A percentile compares a stretch with the other conserved stretches of the same genome.
phyloP scores from a whole-genome alignment of 2,329 filamentous ascomycete species.

The Alternaria alternata region DNA sequence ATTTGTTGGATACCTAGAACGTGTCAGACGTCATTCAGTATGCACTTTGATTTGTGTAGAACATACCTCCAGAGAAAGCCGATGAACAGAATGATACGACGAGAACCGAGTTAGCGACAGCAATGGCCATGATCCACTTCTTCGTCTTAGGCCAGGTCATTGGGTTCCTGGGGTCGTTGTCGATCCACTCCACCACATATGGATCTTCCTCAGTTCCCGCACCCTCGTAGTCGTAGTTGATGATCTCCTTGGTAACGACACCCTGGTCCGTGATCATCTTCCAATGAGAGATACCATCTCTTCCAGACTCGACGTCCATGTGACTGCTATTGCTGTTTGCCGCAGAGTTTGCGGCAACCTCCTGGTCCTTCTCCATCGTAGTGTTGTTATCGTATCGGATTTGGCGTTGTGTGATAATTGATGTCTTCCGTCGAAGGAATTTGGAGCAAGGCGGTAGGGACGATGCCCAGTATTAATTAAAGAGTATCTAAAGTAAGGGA shows the following conservation, averaged over 20 bases:
- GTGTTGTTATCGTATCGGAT: conserved; percentile 7
- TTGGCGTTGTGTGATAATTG: neutral
- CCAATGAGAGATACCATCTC: conserved; percentile 46
- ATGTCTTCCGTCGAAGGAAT: neutral
- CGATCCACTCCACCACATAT: conserved; percentile 57
- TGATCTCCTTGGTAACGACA: conserved; percentile 47
- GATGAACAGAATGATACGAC: conserved; percentile 56
- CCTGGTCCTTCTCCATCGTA: conserved; percentile 30
- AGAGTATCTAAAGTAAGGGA: neutral
- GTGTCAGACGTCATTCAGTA: neutral
- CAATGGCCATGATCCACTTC: conserved; percentile 54
- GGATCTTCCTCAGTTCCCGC: conserved; percentile 56
- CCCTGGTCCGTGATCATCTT: conserved; percentile 50
- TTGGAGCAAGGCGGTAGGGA: neutral
- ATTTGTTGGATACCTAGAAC: conserved; percentile 48
- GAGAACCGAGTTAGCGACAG: conserved; percentile 54
- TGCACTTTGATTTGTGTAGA: neutral
- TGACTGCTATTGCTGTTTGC: conserved; percentile 10
- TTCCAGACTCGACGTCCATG: conserved; percentile 46
- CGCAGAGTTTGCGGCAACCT: conserved; percentile 17
- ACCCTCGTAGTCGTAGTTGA: conserved; percentile 53
- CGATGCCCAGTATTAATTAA: conserved; percentile 10
- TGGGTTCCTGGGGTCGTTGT: conserved; percentile 57
- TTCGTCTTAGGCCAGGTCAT: conserved; percentile 50
- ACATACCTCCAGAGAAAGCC: conserved; percentile 51